These are phyloP conservation scores for Trypanosomatidae sp. DNA, from an alignment of 208 protist species.

Conservation along the genomic window DNA sequence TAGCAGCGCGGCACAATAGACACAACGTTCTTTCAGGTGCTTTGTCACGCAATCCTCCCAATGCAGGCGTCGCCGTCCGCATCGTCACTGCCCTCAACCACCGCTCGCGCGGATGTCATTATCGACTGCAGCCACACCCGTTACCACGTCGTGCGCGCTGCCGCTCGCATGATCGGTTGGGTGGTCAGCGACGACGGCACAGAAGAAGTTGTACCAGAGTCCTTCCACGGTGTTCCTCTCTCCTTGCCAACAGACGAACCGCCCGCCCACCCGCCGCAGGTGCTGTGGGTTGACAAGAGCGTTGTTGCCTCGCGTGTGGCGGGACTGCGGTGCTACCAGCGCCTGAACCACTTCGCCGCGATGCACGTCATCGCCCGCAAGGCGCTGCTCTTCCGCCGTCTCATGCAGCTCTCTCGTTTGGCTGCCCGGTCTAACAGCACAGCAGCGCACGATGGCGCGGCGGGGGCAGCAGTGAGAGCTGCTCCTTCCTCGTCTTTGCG, in stretches of 20 bases:
- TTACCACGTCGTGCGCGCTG: slow-evolving; percentile 84
- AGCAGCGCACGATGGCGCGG: no score
- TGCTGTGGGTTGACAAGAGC: slow-evolving; percentile 91
- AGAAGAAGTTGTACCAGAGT: slow-evolving; percentile 29
- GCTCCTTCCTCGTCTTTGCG: neutral
- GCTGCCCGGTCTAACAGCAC: no score
- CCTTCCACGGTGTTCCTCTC: slow-evolving; percentile 40
- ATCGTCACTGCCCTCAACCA: no score
- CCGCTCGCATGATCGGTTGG: slow-evolving; percentile 62
- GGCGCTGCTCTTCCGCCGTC: slow-evolving; percentile 79
- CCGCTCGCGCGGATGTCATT: slow-evolving; percentile 26
- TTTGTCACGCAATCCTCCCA: no score
- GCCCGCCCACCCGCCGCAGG: slow-evolving; percentile 49
- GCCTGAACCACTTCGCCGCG: slow-evolving; percentile 93
- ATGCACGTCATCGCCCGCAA: slow-evolving; percentile 92
- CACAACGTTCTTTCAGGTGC: no score
- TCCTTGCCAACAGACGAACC: neutral
- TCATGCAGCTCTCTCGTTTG: slow-evolving; percentile 63
- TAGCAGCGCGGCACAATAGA: no score
- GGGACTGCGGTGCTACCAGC: slow-evolving; percentile 62
- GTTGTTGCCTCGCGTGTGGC: slow-evolving; percentile 61
- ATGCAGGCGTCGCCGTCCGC: no score
- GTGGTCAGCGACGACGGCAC: slow-evolving; percentile 45
- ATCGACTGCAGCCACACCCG: slow-evolving; percentile 61
- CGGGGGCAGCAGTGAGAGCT: neutral